Evolutionary conservation across 805 yeast species (phyloP).

Genomic region (Starmerella apicola): DNA sequence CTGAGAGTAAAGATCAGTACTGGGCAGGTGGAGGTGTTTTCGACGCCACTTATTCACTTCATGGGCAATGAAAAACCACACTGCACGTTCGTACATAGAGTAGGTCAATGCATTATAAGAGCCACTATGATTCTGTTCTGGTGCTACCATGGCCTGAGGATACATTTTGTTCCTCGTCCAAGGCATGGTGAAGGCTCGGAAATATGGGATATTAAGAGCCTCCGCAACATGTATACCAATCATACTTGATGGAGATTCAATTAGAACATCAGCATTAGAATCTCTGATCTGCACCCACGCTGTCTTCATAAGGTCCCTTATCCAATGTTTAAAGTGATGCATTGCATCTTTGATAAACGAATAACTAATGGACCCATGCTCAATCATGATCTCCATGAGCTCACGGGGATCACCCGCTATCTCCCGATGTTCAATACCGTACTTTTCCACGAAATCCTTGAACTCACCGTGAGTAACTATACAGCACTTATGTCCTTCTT

Average conservation of each 20-base stretch:
- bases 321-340: conserved; percentile 69
- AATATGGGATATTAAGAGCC: conserved; percentile 76
- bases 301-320: conserved; percentile 52
- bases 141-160: conserved; percentile 92
- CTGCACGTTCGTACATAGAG: conserved; percentile 80
- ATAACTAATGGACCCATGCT: conserved; percentile 77
- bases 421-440: conserved; percentile 55
- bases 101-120: conserved; percentile 86
- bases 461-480: conserved; percentile 84
- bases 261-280: conserved; percentile 53
- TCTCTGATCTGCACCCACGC: conserved; percentile 83
- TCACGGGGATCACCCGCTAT: conserved; percentile 91
- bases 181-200: conserved; percentile 95
- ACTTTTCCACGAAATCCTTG: conserved; percentile 53
- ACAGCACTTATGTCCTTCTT: conserved; percentile 72
- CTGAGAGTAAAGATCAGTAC: conserved; percentile 56
- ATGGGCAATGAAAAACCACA: conserved; percentile 83
- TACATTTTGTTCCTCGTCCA: conserved; percentile 94
- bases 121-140: conserved; percentile 87
- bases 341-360: conserved; percentile 75
- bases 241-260: conserved; percentile 95
- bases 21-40: conserved; percentile 47
- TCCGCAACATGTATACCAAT: conserved; percentile 93
- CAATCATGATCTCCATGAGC: conserved; percentile 83
- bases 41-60: conserved; percentile 85